Percentiles rank a stretch among this genome's conserved stretches.
phyloP scores from a whole-genome alignment of 2,329 filamentous ascomycete species.

The Akanthomyces uredinophilus region DNA sequence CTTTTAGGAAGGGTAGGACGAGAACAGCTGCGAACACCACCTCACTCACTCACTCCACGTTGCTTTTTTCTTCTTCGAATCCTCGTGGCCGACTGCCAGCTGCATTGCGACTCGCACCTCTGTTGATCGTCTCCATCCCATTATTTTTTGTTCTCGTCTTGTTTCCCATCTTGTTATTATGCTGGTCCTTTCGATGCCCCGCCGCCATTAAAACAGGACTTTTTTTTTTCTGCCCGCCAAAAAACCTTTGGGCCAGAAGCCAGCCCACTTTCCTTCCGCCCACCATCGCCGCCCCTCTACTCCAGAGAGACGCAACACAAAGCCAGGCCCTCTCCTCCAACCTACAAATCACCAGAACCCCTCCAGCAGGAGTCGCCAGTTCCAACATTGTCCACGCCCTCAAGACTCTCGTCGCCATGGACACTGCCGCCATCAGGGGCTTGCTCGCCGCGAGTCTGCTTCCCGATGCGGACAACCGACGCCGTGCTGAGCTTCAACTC shows the following conservation, averaged over 20 bases:
- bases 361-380: not conserved
- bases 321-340: not conserved
- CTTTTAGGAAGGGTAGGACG: too few relatives aligned
- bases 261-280: not conserved
- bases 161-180: too few relatives aligned
- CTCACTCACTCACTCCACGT: not conserved
- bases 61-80: not conserved
- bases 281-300: not conserved
- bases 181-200: not conserved
- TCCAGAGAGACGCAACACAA: slow-evolving; percentile 1
- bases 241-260: not conserved
- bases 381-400: not conserved
- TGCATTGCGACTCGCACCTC: not conserved
- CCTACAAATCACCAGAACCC: slow-evolving; percentile 1
- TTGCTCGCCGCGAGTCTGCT: slow-evolving; percentile 74
- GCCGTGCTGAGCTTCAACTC: slow-evolving; percentile 73
- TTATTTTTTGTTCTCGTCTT: not conserved
- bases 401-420: slow-evolving; percentile 48
- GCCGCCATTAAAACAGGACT: not conserved
- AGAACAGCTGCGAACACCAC: not conserved
- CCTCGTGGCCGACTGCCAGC: not conserved
- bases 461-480: slow-evolving; percentile 67
- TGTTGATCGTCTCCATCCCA: not conserved
- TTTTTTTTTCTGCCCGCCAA: slow-evolving; percentile 8
- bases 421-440: slow-evolving; percentile 67